Evolutionary conservation across 176 grass and related monocot genomes (phyloP), one percentile per base, ranked within the genome.

Genomic region (Eremochloa ophiuroides): DNA sequence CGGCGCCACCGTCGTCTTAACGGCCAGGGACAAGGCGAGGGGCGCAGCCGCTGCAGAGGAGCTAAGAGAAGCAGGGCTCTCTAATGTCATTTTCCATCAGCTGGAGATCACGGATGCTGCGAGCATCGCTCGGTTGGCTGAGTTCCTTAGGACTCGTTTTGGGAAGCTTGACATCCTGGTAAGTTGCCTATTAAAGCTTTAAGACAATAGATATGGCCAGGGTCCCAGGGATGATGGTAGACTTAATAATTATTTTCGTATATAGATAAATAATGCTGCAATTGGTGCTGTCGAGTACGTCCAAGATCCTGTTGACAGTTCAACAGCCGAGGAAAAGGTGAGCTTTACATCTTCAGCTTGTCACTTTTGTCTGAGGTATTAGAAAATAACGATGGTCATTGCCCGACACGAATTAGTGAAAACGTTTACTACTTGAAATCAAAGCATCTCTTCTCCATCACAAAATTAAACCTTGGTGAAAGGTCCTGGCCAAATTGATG

Each of bases 1-100:
- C 47, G 89, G 86, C 34, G 20, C 84, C 61, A 82, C 56, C 7
- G 92, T 94, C 10, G 9, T 94, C 12, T 29, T 91, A 30, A 89
- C 92, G 0, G 89, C 83, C 0, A 91, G 84, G 28, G 67, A 89
- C 60, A 83, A 91, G 42, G 31, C 23, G 60, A 91, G 72, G 25
- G 92, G 92, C 5, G 14, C 62, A 5, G 80, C 20, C 23, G 55
- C 10, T 47, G 5, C 62, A 6, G 72, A 85, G 43, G 40, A 37
- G 46, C 69, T 94, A 0, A 85, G 33, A 56, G 61, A 43, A 18
- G 27, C 48, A 4, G 89, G 77, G 1, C 9, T 53, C 9, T 58
- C 66, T 2, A 15, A 51, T 60, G 69, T 88, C 7, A 16, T 78
- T 5, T 94, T 94, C 13, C 86, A 94, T 53, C 92, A 87, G 56